Percentiles rank a stretch among this genome's conserved stretches.
Evolutionary conservation across 2,329 filamentous ascomycete genomes (phyloP).

Genomic region (Pseudogymnoascus sp.): DNA sequence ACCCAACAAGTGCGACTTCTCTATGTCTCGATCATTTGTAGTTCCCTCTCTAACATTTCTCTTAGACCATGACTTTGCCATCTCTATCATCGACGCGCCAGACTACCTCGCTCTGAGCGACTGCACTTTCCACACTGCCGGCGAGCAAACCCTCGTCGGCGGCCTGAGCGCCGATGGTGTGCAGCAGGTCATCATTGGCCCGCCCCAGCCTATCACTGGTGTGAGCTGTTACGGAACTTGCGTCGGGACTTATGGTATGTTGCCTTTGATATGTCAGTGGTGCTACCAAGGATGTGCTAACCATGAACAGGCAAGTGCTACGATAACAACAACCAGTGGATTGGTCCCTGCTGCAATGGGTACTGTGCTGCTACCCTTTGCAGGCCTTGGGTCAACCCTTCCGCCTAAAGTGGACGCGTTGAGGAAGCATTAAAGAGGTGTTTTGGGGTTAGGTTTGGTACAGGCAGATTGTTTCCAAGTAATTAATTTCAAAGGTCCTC

Average conservation of each 20-base stretch:
- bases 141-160: slow-evolving; percentile 27
- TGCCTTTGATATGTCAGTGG: slow-evolving; percentile 9
- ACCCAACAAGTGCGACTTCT: slow-evolving; percentile 32
- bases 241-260: slow-evolving; percentile 34
- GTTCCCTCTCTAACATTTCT: not conserved
- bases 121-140: slow-evolving; percentile 39
- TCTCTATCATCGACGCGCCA: slow-evolving; percentile 37
- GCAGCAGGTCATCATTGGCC: slow-evolving; percentile 34
- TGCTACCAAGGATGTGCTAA: not conserved
- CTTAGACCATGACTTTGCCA: slow-evolving; percentile 34
- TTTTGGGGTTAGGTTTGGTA: not conserved
- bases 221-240: slow-evolving; percentile 39
- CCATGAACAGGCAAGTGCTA: slow-evolving; percentile 10
- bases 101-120: slow-evolving; percentile 37
- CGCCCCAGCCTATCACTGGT: slow-evolving; percentile 37
- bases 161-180: slow-evolving; percentile 29
- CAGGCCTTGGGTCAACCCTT: not conserved
- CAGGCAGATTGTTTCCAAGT: not conserved
- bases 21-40: not conserved
- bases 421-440: not conserved
- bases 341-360: slow-evolving; percentile 19
- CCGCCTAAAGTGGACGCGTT: not conserved
- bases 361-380: slow-evolving; percentile 20
- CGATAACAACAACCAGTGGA: not conserved
- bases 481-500: not conserved